Percentiles rank a stretch among this genome's conserved stretches.
These are phyloP conservation scores for Fusarium zealandicum DNA, from an alignment of 2,329 filamentous ascomycete genomes.

Conservation along the genomic window DNA sequence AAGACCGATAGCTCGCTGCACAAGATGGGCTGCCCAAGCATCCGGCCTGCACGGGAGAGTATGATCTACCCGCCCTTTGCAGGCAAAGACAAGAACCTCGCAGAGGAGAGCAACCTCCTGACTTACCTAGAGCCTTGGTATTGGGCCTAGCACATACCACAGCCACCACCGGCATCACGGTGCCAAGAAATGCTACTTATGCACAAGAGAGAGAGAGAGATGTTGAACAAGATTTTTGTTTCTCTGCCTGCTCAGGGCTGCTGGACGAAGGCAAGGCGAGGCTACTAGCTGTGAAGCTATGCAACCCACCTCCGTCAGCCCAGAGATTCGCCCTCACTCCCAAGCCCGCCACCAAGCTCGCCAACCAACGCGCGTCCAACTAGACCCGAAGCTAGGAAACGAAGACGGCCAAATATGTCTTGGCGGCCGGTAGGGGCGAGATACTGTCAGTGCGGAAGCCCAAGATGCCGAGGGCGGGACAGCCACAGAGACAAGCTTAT, in stretches of 20 bases:
- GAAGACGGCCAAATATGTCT: too few relatives aligned
- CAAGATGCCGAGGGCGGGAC: constrained; percentile 14
- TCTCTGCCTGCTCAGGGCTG: background rate
- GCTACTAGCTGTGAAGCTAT: constrained; percentile 1
- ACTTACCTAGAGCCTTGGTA: constrained; percentile 22
- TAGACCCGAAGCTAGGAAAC: background rate
- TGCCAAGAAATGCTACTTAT: constrained; percentile 14
- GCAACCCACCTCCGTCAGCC: constrained; percentile 18
- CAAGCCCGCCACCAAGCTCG: constrained; percentile 5
- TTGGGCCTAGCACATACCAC: constrained; percentile 16
- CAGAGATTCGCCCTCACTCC: constrained; percentile 4
- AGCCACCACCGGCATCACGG: constrained; percentile 20
- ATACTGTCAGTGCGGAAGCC: constrained; percentile 13
- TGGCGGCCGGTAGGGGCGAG: too few relatives aligned
- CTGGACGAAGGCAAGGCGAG: background rate
- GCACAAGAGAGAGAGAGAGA: background rate
- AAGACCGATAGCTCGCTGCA: constrained; percentile 10
- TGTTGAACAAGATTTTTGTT: background rate
- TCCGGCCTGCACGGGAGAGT: background rate
- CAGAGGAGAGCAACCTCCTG: background rate
- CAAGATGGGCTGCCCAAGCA: background rate
- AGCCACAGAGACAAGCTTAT: constrained; percentile 39
- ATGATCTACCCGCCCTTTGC: constrained; percentile 5
- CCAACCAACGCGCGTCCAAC: background rate
- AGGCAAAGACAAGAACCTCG: constrained; percentile 1